Percentiles rank a stretch among this genome's conserved stretches.
These are phyloP conservation scores for Aspergillus thermomutatus DNA, from an alignment of 2,329 filamentous ascomycete genomes.

Conservation along the genomic window DNA sequence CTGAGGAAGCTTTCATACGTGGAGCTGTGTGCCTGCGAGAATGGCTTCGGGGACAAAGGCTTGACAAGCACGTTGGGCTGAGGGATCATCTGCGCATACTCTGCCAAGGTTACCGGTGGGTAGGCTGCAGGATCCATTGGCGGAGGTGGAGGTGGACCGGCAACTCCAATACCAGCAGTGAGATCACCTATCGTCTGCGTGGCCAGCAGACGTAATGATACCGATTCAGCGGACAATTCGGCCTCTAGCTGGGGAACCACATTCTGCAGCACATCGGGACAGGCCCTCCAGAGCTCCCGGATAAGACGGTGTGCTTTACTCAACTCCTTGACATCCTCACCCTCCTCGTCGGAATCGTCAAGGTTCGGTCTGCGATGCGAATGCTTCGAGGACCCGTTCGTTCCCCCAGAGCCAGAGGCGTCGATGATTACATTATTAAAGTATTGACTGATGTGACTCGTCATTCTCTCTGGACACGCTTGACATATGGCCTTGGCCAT, in stretches of 20 bases:
- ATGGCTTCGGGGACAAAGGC: constrained; percentile 83
- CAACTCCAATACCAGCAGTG: constrained; percentile 87
- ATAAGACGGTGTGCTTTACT: constrained; percentile 86
- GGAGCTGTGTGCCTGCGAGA: constrained; percentile 73
- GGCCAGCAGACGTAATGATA: constrained; percentile 79
- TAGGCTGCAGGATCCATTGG: constrained; percentile 78
- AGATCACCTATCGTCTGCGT: constrained; percentile 95
- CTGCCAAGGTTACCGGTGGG: constrained; percentile 56
- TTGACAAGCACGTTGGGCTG: constrained; percentile 66
- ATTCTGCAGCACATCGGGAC: constrained; percentile 82
- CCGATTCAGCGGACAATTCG: constrained; percentile 85
- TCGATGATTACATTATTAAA: constrained; percentile 97
- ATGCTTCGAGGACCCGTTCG: constrained; percentile 49
- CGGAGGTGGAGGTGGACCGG: constrained; percentile 72
- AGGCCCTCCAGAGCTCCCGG: constrained; percentile 89
- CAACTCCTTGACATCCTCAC: constrained; percentile 82
- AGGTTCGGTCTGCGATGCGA: constrained; percentile 47
- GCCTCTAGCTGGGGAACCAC: constrained; percentile 92
- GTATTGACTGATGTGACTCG: constrained; percentile 88
- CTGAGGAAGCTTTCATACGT: constrained; percentile 83
- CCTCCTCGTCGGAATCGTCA: constrained; percentile 65
- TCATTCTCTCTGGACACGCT: constrained; percentile 87
- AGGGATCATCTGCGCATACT: constrained; percentile 50
- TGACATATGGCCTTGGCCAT: constrained; percentile 96
- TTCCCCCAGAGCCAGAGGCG: constrained; percentile 61